Conservation (phyloP, 2,329 filamentous ascomycete species). For the Pyricularia sp. region DNA sequence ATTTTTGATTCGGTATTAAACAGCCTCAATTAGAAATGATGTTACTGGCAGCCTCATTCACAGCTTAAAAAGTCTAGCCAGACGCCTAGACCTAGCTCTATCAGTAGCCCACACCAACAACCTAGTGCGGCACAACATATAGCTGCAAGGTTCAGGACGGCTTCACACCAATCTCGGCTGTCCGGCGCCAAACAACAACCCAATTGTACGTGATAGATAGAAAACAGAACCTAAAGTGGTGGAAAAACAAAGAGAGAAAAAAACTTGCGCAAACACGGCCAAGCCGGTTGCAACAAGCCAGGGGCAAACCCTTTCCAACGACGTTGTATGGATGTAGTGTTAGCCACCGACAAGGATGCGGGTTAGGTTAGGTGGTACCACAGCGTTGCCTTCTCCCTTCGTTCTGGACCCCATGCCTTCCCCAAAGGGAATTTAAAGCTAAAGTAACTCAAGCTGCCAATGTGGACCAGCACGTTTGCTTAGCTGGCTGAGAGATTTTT, state of each 20-base stretch:
- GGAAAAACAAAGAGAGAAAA: too few species aligned
- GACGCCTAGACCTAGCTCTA: not conserved
- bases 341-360: not conserved
- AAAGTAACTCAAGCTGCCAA: not conserved
- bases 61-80: not conserved
- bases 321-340: not conserved
- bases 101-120: not conserved
- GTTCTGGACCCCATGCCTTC: not conserved
- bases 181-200: not conserved
- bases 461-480: not conserved
- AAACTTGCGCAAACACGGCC: not conserved
- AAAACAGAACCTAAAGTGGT: not conserved
- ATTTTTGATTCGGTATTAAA: too few species aligned
- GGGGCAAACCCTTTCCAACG: not conserved
- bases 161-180: not conserved
- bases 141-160: not conserved
- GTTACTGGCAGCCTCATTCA: not conserved
- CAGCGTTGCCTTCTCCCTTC: not conserved
- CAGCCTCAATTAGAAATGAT: too few species aligned
- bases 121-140: not conserved
- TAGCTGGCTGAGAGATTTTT: not conserved
- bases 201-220: not conserved
- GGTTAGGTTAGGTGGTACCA: not conserved
- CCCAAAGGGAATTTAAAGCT: not conserved
- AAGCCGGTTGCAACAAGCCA: not conserved